Evolutionary conservation across 306 rosid species (phyloP).

Genomic region (Canavalia gladiata): DNA sequence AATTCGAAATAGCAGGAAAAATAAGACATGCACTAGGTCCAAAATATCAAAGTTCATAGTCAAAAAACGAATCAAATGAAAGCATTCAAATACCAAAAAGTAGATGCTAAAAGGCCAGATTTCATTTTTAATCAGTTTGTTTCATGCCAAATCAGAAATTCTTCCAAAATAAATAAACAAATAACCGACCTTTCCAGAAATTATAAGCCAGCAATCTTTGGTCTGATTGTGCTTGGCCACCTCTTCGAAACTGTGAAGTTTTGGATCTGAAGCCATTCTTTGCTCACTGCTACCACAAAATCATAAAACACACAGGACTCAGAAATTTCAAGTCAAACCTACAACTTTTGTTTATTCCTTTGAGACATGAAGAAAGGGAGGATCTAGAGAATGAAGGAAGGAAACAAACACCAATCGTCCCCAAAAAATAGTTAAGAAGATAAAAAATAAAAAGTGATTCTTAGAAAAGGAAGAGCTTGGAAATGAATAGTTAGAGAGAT

Average conservation of each 20-base stretch:
- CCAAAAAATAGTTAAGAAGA: not conserved
- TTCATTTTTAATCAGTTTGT: not conserved
- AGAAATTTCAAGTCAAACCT: constrained; percentile 48
- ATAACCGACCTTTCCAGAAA: constrained; percentile 83
- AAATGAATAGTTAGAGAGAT: not conserved
- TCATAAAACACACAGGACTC: constrained; percentile 17
- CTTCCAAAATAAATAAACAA: constrained; percentile 24
- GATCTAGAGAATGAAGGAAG: constrained; percentile 39
- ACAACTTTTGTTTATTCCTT: not conserved
- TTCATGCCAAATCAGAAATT: constrained; percentile 4
- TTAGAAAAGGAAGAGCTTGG: not conserved
- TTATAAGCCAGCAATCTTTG: constrained; percentile 92
- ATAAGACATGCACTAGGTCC: constrained; percentile 25
- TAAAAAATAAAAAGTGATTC: not conserved
- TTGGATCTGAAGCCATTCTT: constrained; percentile 81
- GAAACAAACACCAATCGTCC: not conserved
- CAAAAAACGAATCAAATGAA: constrained; percentile 12
- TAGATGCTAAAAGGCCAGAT: not conserved
- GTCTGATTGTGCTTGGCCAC: constrained; percentile 77
- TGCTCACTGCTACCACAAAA: constrained; percentile 57
- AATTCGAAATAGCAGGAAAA: not conserved
- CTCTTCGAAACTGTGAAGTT: constrained; percentile 69
- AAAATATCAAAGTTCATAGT: constrained; percentile 1
- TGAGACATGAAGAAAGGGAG: not conserved
- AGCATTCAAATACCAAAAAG: not conserved